Evolutionary conservation across 768 basidiomycete genomes (phyloP), one percentile per base, ranked within the genome.

Genomic region (Termitomyces sp.): DNA sequence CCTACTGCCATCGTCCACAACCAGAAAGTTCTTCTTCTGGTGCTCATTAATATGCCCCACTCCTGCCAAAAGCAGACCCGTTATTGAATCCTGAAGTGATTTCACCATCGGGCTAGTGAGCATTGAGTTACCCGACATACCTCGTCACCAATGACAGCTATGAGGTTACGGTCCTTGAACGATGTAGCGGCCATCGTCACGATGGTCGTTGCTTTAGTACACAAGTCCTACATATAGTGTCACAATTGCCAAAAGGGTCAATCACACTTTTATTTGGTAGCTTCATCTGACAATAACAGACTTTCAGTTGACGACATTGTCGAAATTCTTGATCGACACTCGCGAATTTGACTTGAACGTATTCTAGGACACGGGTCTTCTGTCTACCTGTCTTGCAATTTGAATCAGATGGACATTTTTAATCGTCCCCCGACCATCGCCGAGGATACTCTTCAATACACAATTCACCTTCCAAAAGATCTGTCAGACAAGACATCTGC

Each of bases 81-180:
- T 98, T 62, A 98, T 92, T 4, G 96, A 93, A 77, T 99, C 97
- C 96, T 99, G 68, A 23, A 57, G 54, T 43, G 46, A 63, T 56
- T 57, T 50, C 49, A 50, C 44, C 68, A 64, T 41, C n/a, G 26
- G 59, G 40, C 23, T 53, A 53, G n/a, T 47, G 9, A 35, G 18
- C 44, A 51, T 12, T 18, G 28, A 47, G 58, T 46, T 23, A 43
- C 53, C 33, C 28, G 18, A 16, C 77, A 57, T 64, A 95, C 96
- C 79, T 99, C 97, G 72, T 98, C 97, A 43, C 96, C 97, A 65
- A 99, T 98, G 70, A 95, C 93, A 36, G 97, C 96, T 44, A 99
- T 82, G 44, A 98, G 77, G 61, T 82, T 89, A 57, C 96, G 84
- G 73, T 96, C 89, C 74, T 90, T 89, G 80, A 79, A 85, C 44